Base-by-base conservation (phyloP, 192 early-diverging fungal genomes). In the Coemansia sp. region DNA sequence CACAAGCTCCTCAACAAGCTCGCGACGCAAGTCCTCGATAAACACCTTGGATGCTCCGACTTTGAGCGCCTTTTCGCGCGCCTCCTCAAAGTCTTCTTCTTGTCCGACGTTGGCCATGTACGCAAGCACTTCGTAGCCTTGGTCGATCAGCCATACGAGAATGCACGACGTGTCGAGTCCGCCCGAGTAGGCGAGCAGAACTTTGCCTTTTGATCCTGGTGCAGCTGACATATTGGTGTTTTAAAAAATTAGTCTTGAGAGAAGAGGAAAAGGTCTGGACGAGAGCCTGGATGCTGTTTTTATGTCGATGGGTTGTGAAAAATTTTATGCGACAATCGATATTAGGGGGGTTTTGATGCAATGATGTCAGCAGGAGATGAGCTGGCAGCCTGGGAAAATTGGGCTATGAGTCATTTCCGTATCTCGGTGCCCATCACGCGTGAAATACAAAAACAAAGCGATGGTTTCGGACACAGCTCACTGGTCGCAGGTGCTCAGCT, bases 161-260 rank as follows among this genome's bases (percentile, higher is more conserved):
- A 99, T 99, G 84, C 95, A 97, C 61, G 97, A 99, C 51, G 97
- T 99, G 79, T 99, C 97, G 54, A 99, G 89, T 60, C 95, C 97
- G 67, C 97, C 97, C 57, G 94, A 95, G 84, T 98, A 98, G 61
- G 96, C 96, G 29, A 98, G 88, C 59, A 93, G 84, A 57, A 98
- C 95, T 49, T 89, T 88, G 61, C 89, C 91, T 82, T 94, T 93
- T 79, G 85, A 74, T 62, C 71, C 78, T 41, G 84, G 66, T 61
- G 85, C 83, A 61, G 41, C 74, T 64, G 79, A 73, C 66, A 73
- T 69, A 2, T 54, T 69, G 8, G 32, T 35, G 32, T 35, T 9
- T 35, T 35, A 9, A 35, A 56, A 29, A 20, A 38, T 18, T n/a
- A 14, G 13, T 47, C 3, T 4, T 47, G n/a, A 45, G 47, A 37